phyloP scores from a whole-genome alignment of 176 grass and related monocot genomes.

The Avena sativa region DNA sequence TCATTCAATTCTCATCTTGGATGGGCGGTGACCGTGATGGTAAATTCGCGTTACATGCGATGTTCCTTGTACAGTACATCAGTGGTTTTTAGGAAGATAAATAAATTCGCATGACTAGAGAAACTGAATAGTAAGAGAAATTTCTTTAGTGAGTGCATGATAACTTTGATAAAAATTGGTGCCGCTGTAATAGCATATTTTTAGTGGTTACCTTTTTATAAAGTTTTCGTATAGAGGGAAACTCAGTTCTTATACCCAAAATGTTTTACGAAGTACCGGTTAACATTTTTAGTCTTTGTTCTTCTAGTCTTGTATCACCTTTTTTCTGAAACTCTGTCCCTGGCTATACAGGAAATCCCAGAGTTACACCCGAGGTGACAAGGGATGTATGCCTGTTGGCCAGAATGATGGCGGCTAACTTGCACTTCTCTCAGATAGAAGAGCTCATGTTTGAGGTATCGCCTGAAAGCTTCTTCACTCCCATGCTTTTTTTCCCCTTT shows the following conservation, averaged over 20 bases:
- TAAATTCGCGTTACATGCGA: slow-evolving; percentile 19
- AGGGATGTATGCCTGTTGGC: slow-evolving; percentile 85
- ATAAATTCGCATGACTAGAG: not conserved
- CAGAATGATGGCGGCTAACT: slow-evolving; percentile 85
- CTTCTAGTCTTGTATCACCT: not conserved
- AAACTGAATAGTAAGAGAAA: not conserved
- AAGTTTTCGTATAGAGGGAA: too few relatives aligned
- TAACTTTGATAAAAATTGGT: not conserved
- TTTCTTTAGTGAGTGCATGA: not conserved
- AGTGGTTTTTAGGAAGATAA: not conserved
- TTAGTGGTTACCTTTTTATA: too few relatives aligned
- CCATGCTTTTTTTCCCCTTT: not conserved
- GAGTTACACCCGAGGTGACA: slow-evolving; percentile 89
- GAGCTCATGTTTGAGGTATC: slow-evolving; percentile 93
- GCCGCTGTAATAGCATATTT: too few relatives aligned
- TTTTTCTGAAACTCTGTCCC: not conserved
- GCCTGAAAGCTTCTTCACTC: not conserved
- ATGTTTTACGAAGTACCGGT: too few relatives aligned
- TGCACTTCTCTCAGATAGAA: slow-evolving; percentile 83
- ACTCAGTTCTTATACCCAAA: too few relatives aligned
- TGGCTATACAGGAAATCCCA: slow-evolving; percentile 68
- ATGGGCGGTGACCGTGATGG: slow-evolving; percentile 95
- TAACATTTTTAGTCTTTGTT: too few relatives aligned
- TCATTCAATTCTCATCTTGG: slow-evolving; percentile 92
- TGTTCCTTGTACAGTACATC: not conserved